phyloP scores from a whole-genome alignment of 768 basidiomycete genomes.

The Lentinula sp. region DNA sequence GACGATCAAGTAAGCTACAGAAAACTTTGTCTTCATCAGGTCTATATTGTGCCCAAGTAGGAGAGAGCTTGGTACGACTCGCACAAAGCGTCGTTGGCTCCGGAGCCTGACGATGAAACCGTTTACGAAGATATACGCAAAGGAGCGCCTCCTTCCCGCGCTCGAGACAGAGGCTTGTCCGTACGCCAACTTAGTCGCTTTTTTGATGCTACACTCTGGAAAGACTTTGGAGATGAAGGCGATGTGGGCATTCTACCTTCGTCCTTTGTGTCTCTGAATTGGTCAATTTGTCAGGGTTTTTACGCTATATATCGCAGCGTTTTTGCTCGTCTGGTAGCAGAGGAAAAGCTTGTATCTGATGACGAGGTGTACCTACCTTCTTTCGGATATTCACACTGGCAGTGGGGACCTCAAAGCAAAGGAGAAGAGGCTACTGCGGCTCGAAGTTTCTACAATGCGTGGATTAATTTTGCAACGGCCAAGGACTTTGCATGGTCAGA shows the following conservation, averaged over 20 bases:
- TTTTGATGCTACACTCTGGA: slow-evolving; percentile 69
- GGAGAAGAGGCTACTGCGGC: slow-evolving; percentile 44
- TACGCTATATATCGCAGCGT: slow-evolving; percentile 85
- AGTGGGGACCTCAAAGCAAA: slow-evolving; percentile 52
- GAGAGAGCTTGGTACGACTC: slow-evolving; percentile 98
- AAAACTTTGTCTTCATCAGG: slow-evolving; percentile 10
- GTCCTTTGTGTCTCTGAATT: background rate
- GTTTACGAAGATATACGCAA: slow-evolving; percentile 82
- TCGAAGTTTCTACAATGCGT: slow-evolving; percentile 75
- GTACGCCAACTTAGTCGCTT: slow-evolving; percentile 79
- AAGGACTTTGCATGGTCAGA: slow-evolving; percentile 91
- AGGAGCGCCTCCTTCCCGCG: slow-evolving; percentile 51
- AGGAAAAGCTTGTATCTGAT: slow-evolving; percentile 51
- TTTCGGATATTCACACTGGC: slow-evolving; percentile 77
- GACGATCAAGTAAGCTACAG: slow-evolving; percentile 77
- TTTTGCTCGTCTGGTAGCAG: slow-evolving; percentile 75
- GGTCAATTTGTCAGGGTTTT: slow-evolving; percentile 57
- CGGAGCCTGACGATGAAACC: slow-evolving; percentile 77
- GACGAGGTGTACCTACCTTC: slow-evolving; percentile 57
- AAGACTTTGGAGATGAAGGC: slow-evolving; percentile 55
- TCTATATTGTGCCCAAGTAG: slow-evolving; percentile 41
- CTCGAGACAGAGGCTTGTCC: slow-evolving; percentile 71
- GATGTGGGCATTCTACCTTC: slow-evolving; percentile 35
- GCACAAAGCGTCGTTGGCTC: slow-evolving; percentile 74
- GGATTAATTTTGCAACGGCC: slow-evolving; percentile 79